Evolutionary conservation across 2,329 filamentous ascomycete species (phyloP).

Genomic region (Sporothrix globosa): DNA sequence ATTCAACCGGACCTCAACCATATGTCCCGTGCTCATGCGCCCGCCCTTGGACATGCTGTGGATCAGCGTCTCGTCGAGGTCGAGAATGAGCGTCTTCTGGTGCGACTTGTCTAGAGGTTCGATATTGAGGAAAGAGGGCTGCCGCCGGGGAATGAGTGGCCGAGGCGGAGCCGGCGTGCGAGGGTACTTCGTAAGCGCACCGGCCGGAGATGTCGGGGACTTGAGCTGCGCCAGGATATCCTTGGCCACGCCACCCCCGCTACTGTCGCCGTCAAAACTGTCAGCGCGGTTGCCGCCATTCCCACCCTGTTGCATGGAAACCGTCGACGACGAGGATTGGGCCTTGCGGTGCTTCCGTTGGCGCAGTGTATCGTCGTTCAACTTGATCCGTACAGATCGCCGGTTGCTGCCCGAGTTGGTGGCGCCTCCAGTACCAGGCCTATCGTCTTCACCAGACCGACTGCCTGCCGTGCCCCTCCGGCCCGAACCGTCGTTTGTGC

Average conservation of each 20-base stretch:
- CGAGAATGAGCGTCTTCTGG: conserved; percentile 92
- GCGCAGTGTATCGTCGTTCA: conserved; percentile 75
- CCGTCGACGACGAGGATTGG: conserved; percentile 48
- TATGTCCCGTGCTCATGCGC: conserved; percentile 93
- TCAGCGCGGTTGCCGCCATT: conserved; percentile 35
- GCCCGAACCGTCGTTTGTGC: background rate
- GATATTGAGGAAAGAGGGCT: conserved; percentile 80
- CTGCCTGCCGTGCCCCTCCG: conserved; percentile 33
- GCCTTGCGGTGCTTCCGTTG: conserved; percentile 72
- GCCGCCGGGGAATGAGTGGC: conserved; percentile 83
- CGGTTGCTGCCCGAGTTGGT: conserved; percentile 61
- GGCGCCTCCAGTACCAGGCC: conserved; percentile 56
- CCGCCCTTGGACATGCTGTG: conserved; percentile 98
- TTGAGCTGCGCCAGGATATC: conserved; percentile 81
- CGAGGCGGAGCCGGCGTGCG: conserved; percentile 86
- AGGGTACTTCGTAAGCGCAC: conserved; percentile 83
- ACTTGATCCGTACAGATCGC: conserved; percentile 86
- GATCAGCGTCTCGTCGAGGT: conserved; percentile 95
- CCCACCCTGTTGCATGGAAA: conserved; percentile 42
- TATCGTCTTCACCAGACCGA: conserved; percentile 40
- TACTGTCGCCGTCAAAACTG: conserved; percentile 41
- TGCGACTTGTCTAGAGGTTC: conserved; percentile 57
- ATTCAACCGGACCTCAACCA: conserved; percentile 95
- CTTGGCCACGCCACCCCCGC: conserved; percentile 42
- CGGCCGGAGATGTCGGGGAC: conserved; percentile 83